Base-by-base conservation (phyloP, 179 eudicot genomes). In the Pouteria campechiana region DNA sequence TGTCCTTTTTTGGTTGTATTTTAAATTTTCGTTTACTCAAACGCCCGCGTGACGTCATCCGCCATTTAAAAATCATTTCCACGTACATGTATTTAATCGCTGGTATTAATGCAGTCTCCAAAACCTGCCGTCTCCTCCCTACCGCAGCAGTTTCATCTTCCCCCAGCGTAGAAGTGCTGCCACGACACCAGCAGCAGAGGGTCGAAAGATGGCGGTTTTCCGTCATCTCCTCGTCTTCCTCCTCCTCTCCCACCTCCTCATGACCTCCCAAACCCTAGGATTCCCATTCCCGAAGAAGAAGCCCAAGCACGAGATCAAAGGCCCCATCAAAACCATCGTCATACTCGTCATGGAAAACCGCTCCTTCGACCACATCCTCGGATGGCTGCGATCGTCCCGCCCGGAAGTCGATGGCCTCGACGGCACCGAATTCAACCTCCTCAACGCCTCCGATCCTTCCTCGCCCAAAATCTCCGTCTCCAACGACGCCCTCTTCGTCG, bases 291-390 rank as follows among this genome's bases (percentile, higher is more conserved):
- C 61, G 44, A 52, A 57, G 45, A 44, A 57, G n/a, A n/a, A n/a
- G n/a, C n/a, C n/a, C 23, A 45, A 29, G 8, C 64, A 53, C 45
- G 25, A 76, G 50, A 58, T 86, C 33, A 25, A 68, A 1, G 81
- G 85, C 3, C 98, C 92, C 48, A 69, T 90, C 54, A 90, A 90
- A 57, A 90, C 98, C 66, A 39, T 90, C 2, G 98, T 90, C 6
- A 56, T 90, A 5, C 3, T 90, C 0, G 90, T 90, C 25, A 90
- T 90, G 98, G 98, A 90, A 37, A 90, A 90, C 54, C 95, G 98
- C 40, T 90, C 98, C 2, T 90, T 90, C 30, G 98, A 90, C 39
- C 98, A 90, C 53, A 64, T 90, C 2, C 67, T 90, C 3, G 98
- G 98, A 0, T 90, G 98, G 98, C 61, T 90, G 16, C 81, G 82